These are phyloP conservation scores for Phytophthora ohioensis DNA, from an alignment of 352 stramenopile genomes.

Conservation along the genomic window DNA sequence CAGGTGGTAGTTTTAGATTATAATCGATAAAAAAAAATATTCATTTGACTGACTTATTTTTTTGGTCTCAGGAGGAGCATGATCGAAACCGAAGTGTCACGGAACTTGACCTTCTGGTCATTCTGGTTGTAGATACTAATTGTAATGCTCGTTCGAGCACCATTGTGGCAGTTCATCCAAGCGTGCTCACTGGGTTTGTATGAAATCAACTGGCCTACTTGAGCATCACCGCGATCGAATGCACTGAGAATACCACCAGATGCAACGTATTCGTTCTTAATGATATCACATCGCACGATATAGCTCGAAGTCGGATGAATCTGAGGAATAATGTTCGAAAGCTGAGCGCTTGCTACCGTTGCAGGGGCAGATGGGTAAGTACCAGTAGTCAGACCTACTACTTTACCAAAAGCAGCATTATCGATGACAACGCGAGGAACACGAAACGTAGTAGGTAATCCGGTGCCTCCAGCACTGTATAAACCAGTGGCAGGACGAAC, in stretches of 20 bases:
- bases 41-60: constrained; percentile 2
- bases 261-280: too few species aligned
- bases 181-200: too few species aligned
- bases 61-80: constrained; percentile 19
- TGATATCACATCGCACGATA: too few species aligned
- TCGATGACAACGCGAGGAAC: constrained; percentile 26
- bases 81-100: background rate
- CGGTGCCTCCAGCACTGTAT: constrained; percentile 3
- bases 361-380: constrained; percentile 22
- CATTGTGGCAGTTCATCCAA: too few species aligned
- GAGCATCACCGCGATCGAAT: too few species aligned
- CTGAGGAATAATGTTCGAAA: background rate
- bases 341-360: constrained; percentile 5
- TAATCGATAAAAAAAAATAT: constrained; percentile 30
- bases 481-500: background rate
- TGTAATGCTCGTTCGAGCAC: too few species aligned
- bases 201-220: too few species aligned
- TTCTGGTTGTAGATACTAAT: too few species aligned
- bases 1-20: constrained; percentile 6
- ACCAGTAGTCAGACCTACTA: constrained; percentile 8
- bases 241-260: too few species aligned
- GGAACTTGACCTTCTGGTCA: too few species aligned
- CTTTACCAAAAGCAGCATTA: constrained; percentile 22
- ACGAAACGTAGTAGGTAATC: constrained; percentile 10
- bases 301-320: too few species aligned